Conservation (phyloP, 805 yeast genomes). For the Metschnikowia chrysomelidarum region DNA sequence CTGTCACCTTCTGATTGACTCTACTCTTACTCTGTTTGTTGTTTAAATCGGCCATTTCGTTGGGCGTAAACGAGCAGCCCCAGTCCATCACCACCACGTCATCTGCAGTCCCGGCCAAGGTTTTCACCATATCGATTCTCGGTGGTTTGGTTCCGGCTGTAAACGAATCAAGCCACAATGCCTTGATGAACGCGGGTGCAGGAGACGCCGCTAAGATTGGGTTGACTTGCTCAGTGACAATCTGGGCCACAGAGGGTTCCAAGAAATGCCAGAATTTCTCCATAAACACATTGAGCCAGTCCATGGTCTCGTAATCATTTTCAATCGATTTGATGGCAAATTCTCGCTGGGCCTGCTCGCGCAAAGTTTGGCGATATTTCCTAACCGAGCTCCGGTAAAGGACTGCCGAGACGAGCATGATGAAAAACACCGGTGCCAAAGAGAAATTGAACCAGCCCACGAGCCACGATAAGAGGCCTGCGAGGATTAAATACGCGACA, state of each 20-base stretch:
- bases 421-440: conserved; percentile 75
- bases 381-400: conserved; percentile 83
- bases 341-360: conserved; percentile 85
- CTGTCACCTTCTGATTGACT: conserved; percentile 76
- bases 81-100: conserved; percentile 98
- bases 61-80: conserved; percentile 92
- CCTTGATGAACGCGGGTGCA: conserved; percentile 77
- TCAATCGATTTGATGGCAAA: conserved; percentile 78
- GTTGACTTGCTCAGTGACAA: conserved; percentile 82
- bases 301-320: conserved; percentile 88
- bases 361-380: conserved; percentile 67
- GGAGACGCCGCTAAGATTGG: conserved; percentile 77
- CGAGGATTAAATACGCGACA: conserved; percentile 65
- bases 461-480: conserved; percentile 72
- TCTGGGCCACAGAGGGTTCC: conserved; percentile 86
- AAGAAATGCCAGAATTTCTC: conserved; percentile 89
- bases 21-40: conserved; percentile 80
- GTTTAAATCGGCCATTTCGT: conserved; percentile 78
- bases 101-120: conserved; percentile 83
- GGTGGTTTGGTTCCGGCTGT: conserved; percentile 97
- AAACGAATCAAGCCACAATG: conserved; percentile 81
- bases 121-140: conserved; percentile 84
- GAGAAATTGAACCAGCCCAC: conserved; percentile 77
- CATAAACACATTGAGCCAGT: conserved; percentile 88
- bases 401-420: conserved; percentile 59